Evolutionary conservation across 331 rosid species (phyloP).

Genomic region (Pyracantha coccinea): DNA sequence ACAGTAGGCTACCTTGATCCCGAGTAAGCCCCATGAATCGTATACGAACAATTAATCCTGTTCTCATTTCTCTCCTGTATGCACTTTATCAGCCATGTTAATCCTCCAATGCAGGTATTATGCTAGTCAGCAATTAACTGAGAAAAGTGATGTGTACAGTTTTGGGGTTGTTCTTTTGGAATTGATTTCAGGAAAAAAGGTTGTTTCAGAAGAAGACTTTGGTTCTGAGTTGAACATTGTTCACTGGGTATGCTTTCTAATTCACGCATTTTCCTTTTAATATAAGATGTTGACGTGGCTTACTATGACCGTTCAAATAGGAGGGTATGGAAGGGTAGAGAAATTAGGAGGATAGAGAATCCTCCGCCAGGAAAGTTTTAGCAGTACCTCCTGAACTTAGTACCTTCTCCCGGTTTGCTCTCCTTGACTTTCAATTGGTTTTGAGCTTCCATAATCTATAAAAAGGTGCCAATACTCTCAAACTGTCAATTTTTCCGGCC

Average conservation of each 20-base stretch:
- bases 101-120: slow-evolving; percentile 51
- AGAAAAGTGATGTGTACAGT: slow-evolving; percentile 92
- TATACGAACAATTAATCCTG: slow-evolving; percentile 7
- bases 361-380: not conserved
- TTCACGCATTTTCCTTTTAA: too few species aligned
- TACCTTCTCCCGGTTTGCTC: not conserved
- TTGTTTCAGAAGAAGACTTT: slow-evolving; percentile 74
- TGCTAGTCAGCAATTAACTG: slow-evolving; percentile 86
- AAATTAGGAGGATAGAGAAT: too few species aligned
- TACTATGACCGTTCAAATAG: too few species aligned
- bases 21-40: slow-evolving; percentile 50
- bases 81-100: slow-evolving; percentile 8
- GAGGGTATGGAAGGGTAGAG: too few species aligned
- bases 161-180: slow-evolving; percentile 90
- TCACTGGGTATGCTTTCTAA: slow-evolving; percentile 66
- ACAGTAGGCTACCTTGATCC: slow-evolving; percentile 96
- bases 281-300: too few species aligned
- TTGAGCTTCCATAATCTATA: not conserved
- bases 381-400: not conserved
- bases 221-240: slow-evolving; percentile 89
- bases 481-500: not conserved
- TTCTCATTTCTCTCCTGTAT: slow-evolving; percentile 1
- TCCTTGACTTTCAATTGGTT: not conserved
- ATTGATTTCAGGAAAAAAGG: slow-evolving; percentile 81
- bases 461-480: not conserved